These are phyloP conservation scores for Yamadazyma blattariae DNA, from an alignment of 1,139 yeast species.

Conservation along the genomic window DNA sequence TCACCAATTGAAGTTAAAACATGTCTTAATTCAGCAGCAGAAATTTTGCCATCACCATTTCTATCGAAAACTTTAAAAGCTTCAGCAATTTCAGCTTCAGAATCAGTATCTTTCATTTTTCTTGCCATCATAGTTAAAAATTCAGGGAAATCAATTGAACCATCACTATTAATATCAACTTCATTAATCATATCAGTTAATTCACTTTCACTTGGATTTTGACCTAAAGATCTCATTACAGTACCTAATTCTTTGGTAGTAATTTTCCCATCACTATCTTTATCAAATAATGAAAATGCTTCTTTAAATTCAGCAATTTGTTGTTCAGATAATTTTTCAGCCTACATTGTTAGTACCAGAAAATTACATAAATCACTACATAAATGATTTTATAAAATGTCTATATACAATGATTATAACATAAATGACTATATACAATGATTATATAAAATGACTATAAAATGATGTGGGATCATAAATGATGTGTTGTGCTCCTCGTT, in stretches of 20 bases:
- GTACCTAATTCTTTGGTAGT: conserved; percentile 96
- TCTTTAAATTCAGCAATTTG: conserved; percentile 97
- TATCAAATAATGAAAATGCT: conserved; percentile 94
- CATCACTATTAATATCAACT: conserved; percentile 93
- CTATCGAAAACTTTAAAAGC: conserved; percentile 94
- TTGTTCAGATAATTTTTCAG: conserved; percentile 89
- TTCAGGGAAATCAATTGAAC: conserved; percentile 89
- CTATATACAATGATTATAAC: too few relatives aligned
- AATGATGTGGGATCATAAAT: too few relatives aligned
- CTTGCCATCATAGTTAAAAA: conserved; percentile 87
- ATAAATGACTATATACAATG: too few relatives aligned
- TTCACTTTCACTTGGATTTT: conserved; percentile 94
- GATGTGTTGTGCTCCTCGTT: too few relatives aligned
- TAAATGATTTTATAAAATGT: too few relatives aligned
- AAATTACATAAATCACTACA: too few relatives aligned
- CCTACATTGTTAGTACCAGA: conserved; percentile 35
- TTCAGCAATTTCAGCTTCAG: conserved; percentile 95
- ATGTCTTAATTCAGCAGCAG: conserved; percentile 94
- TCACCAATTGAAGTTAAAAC: conserved; percentile 97
- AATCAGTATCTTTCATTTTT: conserved; percentile 93
- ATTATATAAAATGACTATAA: too few relatives aligned
- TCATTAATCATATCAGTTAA: conserved; percentile 95
- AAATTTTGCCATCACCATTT: conserved; percentile 95
- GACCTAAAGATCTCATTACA: conserved; percentile 97
- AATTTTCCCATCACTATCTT: conserved; percentile 93